Evolutionary conservation across 306 rosid species (phyloP), one percentile per base, ranked within the genome.

Genomic region (Dalbergia oliveri): DNA sequence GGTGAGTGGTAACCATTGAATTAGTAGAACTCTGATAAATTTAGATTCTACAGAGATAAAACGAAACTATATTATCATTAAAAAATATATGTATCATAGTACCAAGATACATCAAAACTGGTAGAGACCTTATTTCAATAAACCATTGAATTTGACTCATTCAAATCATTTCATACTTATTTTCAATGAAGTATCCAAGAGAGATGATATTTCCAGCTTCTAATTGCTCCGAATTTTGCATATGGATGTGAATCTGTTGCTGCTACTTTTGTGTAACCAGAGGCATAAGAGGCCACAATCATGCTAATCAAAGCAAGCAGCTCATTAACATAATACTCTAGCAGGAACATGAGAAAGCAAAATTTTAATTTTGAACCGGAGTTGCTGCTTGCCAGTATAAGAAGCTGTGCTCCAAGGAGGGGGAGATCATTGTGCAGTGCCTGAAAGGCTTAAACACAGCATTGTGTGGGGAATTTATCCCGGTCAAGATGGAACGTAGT

Each of bases 391-490:
- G 57, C 68, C 13, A 10, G 16, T 21, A 57, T 37, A 37, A 58
- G 51, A 75, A 44, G 19, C 37, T 41, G 33, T 50, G 72, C 66
- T 75, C 60, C 66, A 81, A 66, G 44, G 47, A 59, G 65, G 23
- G 56, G 61, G 75, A 73, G 7, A 13, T 33, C 14, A 14, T 11
- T 9, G 15, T 0, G 2, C 45, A 35, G 58, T 41, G 45, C 82
- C 18, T 44, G 56, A 62, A 69, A 62, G 72, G 69, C 45, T 61
- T 71, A 41, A 43, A 64, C 41, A 62, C 4, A 18, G 72, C 26
- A 34, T 53, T 63, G 64, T 56, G 50, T 4, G 8, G 41, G 70
- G 71, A 63, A 54, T 37, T 37, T 74, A 34, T 57, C 45, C 72
- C 6, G 3, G 31, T 18, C 54, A 70, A 45, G 44, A 49, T 33